phyloP scores from a whole-genome alignment of 1,139 yeast species.

The Groenewaldozyma sp. region DNA sequence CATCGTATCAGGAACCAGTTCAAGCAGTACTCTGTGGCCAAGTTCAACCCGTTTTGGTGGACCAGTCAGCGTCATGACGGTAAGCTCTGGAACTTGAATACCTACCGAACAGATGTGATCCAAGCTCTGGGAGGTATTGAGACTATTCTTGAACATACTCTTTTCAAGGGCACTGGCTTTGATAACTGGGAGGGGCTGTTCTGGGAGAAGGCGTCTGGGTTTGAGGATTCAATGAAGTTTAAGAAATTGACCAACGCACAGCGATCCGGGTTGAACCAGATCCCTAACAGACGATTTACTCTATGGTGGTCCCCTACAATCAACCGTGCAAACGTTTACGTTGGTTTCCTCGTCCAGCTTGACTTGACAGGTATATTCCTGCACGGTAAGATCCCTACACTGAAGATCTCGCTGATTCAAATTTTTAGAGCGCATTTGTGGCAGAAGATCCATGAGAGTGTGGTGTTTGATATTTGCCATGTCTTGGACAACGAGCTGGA shows the following conservation, averaged over 20 bases:
- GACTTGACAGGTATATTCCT: slow-evolving; percentile 94
- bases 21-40: slow-evolving; percentile 59
- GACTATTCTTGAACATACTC: slow-evolving; percentile 87
- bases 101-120: slow-evolving; percentile 91
- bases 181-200: slow-evolving; percentile 98
- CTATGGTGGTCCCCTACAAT: slow-evolving; percentile 99
- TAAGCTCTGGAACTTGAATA: slow-evolving; percentile 84
- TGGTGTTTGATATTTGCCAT: slow-evolving; percentile 88
- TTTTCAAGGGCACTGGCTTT: slow-evolving; percentile 95
- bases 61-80: slow-evolving; percentile 91
- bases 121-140: slow-evolving; percentile 98
- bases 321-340: slow-evolving; percentile 95
- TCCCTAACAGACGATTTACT: slow-evolving; percentile 94
- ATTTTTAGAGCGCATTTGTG: slow-evolving; percentile 96
- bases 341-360: slow-evolving; percentile 91
- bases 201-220: slow-evolving; percentile 97
- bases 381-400: slow-evolving; percentile 96
- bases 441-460: slow-evolving; percentile 97
- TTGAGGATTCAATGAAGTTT: slow-evolving; percentile 91
- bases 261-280: slow-evolving; percentile 92
- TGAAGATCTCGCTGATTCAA: slow-evolving; percentile 90
- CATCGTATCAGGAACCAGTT: slow-evolving; percentile 77
- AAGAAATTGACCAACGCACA: slow-evolving; percentile 96
- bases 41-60: slow-evolving; percentile 95
- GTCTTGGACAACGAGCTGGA: slow-evolving; percentile 84